Conservation (phyloP, 192 early-diverging fungal species). For the Coemansia sp. region DNA sequence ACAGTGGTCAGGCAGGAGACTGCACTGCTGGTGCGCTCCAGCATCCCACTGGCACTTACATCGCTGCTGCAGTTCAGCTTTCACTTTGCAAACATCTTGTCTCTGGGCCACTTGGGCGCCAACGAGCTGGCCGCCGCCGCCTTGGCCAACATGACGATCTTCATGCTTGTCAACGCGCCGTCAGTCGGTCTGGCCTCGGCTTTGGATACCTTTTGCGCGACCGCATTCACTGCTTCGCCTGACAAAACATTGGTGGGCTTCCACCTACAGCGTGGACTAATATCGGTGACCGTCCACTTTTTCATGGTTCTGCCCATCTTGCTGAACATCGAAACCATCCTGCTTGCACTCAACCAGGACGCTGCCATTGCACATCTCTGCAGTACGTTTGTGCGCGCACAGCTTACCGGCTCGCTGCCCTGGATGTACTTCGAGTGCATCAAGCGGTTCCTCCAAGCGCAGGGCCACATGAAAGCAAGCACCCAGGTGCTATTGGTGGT, state of each 20-base stretch:
- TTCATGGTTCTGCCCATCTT: constrained; percentile 71
- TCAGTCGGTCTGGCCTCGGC: constrained; percentile 72
- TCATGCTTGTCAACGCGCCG: constrained; percentile 66
- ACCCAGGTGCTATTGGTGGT: constrained; percentile 76
- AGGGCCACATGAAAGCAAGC: constrained; percentile 87
- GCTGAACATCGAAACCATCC: constrained; percentile 66
- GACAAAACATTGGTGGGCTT: constrained; percentile 69
- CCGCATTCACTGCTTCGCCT: constrained; percentile 66
- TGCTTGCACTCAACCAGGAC: constrained; percentile 78
- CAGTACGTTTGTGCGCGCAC: constrained; percentile 64
- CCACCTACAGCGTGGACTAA: constrained; percentile 76
- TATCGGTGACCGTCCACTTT: constrained; percentile 69
- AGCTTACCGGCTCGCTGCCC: constrained; percentile 75
- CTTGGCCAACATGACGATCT: constrained; percentile 71
- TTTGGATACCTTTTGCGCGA: constrained; percentile 74
- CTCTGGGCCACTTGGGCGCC: constrained; percentile 64
- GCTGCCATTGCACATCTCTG: constrained; percentile 66
- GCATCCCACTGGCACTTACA: constrained; percentile 32
- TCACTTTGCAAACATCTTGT: constrained; percentile 61
- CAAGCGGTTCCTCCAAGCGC: constrained; percentile 84
- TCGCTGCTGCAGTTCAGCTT: constrained; percentile 69
- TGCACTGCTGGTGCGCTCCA: constrained; percentile 13
- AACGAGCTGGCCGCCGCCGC: constrained; percentile 70
- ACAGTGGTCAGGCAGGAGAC: constrained; percentile 26
- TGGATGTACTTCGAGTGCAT: constrained; percentile 82